These are phyloP conservation scores for Thinopyrum elongatum DNA, from an alignment of 176 grass and related monocot species.

Conservation along the genomic window DNA sequence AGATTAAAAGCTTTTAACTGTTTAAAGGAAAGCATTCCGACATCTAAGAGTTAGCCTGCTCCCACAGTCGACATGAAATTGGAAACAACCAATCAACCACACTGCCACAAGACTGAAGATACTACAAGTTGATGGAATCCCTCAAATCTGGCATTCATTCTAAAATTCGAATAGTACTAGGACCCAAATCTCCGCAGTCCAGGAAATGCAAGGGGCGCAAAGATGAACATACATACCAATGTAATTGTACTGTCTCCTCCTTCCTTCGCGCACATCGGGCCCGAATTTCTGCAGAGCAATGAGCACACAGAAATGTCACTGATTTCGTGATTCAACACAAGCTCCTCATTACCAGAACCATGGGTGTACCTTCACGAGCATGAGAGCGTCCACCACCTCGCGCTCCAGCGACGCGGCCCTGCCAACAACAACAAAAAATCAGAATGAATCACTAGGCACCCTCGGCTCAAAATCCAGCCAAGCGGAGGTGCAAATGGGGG, in stretches of 20 bases:
- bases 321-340: not conserved
- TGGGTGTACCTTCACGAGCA: constrained; percentile 70
- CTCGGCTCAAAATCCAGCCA: not conserved
- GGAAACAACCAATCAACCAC: not conserved
- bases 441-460: not conserved
- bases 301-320: not conserved
- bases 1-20: not conserved
- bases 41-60: not conserved
- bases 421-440: not conserved
- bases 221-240: constrained; percentile 51
- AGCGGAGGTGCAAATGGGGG: not conserved
- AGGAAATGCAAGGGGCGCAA: not conserved
- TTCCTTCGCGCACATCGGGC: constrained; percentile 83
- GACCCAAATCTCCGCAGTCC: not conserved
- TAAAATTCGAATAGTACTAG: not conserved
- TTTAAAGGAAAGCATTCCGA: not conserved
- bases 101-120: not conserved
- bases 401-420: constrained; percentile 72
- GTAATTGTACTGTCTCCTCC: constrained; percentile 91
- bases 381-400: constrained; percentile 82
- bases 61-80: not conserved
- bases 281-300: constrained; percentile 63
- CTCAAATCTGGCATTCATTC: not conserved
- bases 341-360: not conserved
- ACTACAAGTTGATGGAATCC: not conserved